Conservation (phyloP, 2,329 filamentous ascomycete genomes). For the Botryotinia convoluta region DNA sequence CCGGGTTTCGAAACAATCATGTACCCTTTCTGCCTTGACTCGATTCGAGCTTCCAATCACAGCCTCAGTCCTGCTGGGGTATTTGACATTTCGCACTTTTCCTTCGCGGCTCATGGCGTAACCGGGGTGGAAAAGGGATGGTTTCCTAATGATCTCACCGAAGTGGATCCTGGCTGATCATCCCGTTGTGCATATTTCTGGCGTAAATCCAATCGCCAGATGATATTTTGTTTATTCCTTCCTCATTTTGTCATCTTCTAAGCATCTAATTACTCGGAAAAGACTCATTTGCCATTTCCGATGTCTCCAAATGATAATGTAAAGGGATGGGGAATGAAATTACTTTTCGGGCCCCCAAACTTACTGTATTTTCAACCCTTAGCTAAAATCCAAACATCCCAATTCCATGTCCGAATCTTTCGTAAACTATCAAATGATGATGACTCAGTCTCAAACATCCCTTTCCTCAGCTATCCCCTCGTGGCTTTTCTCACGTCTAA, state of each 20-base stretch:
- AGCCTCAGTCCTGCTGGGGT: not conserved
- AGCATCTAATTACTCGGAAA: not conserved
- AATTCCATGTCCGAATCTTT: not conserved
- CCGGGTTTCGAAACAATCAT: not conserved
- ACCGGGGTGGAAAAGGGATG: not conserved
- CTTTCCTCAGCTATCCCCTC: not conserved
- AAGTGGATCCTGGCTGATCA: slow-evolving; percentile 3
- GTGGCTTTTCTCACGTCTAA: not conserved
- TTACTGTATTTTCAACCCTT: not conserved
- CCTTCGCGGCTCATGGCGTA: not conserved
- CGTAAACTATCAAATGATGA: slow-evolving; percentile 8
- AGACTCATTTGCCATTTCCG: not conserved
- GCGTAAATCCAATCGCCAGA: not conserved
- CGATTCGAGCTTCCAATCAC: slow-evolving; percentile 8
- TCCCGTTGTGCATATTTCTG: slow-evolving; percentile 12
- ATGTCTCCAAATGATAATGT: not conserved
- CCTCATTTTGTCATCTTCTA: not conserved
- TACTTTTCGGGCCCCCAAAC: not conserved
- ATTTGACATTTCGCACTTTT: not conserved
- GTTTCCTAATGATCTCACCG: slow-evolving; percentile 17
- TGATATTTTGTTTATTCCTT: not conserved
- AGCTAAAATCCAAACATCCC: not conserved
- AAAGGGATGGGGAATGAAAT: not conserved
- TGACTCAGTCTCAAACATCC: slow-evolving; percentile 10
- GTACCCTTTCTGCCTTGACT: slow-evolving; percentile 16